Conservation (phyloP, 257 asterid genomes). For the Nicotiana attenuata region DNA sequence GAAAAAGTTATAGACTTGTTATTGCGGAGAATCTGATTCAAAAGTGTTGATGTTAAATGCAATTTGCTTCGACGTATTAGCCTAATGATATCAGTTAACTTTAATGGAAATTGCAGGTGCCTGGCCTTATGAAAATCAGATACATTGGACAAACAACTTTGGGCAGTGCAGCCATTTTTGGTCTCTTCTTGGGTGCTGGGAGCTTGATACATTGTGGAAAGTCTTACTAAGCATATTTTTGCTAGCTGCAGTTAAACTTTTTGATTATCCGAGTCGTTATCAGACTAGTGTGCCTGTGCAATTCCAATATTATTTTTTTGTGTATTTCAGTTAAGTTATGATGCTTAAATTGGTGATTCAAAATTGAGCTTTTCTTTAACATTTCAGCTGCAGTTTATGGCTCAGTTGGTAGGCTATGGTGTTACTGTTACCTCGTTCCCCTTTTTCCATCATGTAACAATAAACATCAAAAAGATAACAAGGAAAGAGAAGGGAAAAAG, state of each 20-base stretch:
- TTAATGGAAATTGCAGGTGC: constrained; percentile 47
- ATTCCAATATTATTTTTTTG: not conserved
- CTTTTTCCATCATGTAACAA: not conserved
- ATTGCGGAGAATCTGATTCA: not conserved
- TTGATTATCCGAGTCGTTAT: not conserved
- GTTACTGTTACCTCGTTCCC: not conserved
- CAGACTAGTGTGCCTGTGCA: not conserved
- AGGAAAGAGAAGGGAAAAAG: not conserved
- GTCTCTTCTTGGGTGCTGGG: constrained; percentile 89
- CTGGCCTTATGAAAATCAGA: constrained; percentile 71
- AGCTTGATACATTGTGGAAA: constrained; percentile 87
- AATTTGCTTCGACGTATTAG: not conserved
- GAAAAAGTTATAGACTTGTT: not conserved
- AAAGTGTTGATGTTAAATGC: not conserved
- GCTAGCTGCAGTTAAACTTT: not conserved
- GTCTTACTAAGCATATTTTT: constrained; percentile 15
- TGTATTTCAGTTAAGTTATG: not conserved
- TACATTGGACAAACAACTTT: constrained; percentile 75
- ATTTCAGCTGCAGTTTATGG: not conserved
- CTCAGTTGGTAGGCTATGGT: not conserved
- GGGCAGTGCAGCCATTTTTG: constrained; percentile 85
- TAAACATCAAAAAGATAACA: not conserved
- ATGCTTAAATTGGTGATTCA: not conserved
- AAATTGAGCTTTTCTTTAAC: not conserved
- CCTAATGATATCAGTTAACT: not conserved